phyloP scores from a whole-genome alignment of 495 filamentous ascomycete species.

The Penicillium argentinense region DNA sequence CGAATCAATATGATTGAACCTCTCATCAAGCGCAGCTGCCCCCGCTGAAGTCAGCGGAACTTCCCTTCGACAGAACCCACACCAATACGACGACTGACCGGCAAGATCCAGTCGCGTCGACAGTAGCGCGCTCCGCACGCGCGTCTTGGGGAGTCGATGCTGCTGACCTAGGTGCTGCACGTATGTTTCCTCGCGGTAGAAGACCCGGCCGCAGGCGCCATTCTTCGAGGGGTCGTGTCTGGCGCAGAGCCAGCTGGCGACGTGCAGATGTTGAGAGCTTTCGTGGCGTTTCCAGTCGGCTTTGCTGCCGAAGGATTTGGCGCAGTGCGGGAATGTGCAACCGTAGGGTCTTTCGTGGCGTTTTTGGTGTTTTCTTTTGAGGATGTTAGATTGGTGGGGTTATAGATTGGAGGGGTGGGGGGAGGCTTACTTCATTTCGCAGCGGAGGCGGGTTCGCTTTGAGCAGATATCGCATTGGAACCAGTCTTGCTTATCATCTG shows the following conservation, averaged over 20 bases:
- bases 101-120: conserved; percentile 67
- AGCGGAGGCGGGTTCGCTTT: conserved; percentile 58
- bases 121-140: not conserved
- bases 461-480: conserved; percentile 54
- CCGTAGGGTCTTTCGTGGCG: conserved; percentile 85
- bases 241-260: conserved; percentile 76
- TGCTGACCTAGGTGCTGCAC: conserved; percentile 60
- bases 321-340: conserved; percentile 75
- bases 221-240: conserved; percentile 30
- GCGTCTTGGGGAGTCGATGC: conserved; percentile 11
- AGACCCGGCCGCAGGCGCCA: conserved; percentile 54
- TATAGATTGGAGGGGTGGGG: not conserved
- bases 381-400: conserved; percentile 16
- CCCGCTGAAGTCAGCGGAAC: conserved; percentile 56
- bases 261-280: conserved; percentile 76
- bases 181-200: conserved; percentile 62
- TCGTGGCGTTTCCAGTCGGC: conserved; percentile 98
- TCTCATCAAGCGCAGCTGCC: conserved; percentile 64
- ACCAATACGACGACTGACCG: conserved; percentile 76
- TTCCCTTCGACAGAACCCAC: conserved; percentile 73
- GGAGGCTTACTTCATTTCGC: conserved; percentile 67
- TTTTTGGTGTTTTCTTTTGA: conserved; percentile 77
- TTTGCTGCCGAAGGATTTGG: conserved; percentile 84
- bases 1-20: conserved; percentile 82
- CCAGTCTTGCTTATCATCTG: conserved; percentile 34